These are phyloP conservation scores for Micractinium sp. DNA, from an alignment of 139 green algal genomes.

Conservation along the genomic window DNA sequence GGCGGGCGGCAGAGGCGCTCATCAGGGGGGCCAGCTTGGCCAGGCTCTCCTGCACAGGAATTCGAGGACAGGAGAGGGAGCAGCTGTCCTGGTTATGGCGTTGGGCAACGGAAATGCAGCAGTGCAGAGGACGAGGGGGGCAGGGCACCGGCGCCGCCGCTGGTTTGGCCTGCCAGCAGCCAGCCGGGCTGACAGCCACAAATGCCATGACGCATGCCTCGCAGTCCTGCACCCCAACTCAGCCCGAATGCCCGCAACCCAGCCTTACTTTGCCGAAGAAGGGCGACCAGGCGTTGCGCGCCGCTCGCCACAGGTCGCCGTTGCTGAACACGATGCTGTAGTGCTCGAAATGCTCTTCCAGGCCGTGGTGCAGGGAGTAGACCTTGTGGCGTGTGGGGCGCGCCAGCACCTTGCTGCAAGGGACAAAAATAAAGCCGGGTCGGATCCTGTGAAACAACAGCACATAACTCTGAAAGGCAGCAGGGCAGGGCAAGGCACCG, in stretches of 20 bases:
- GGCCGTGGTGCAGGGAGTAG: conserved; percentile 12
- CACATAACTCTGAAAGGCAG: too few relatives aligned
- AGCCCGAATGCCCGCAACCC: background rate
- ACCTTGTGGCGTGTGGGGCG: background rate
- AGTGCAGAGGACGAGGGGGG: too few relatives aligned
- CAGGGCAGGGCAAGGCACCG: too few relatives aligned
- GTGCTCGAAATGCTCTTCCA: background rate
- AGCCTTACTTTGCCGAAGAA: background rate
- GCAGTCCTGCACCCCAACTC: background rate
- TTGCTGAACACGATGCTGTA: conserved; percentile 20
- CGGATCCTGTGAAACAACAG: too few relatives aligned
- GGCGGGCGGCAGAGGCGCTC: background rate
- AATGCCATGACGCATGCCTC: background rate
- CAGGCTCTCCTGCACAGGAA: background rate
- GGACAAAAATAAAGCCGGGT: too few relatives aligned
- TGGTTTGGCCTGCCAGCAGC: background rate
- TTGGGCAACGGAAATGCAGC: background rate
- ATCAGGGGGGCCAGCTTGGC: background rate
- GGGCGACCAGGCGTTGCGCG: conserved; percentile 10
- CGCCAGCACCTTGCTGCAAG: conserved; percentile 10
- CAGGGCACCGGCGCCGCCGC: too few relatives aligned
- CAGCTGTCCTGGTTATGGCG: background rate
- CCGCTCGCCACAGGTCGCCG: background rate
- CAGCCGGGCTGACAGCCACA: background rate
- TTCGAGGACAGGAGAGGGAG: background rate